Conservation (phyloP, 73 alveolate species). For the Uronychia binucleata region DNA sequence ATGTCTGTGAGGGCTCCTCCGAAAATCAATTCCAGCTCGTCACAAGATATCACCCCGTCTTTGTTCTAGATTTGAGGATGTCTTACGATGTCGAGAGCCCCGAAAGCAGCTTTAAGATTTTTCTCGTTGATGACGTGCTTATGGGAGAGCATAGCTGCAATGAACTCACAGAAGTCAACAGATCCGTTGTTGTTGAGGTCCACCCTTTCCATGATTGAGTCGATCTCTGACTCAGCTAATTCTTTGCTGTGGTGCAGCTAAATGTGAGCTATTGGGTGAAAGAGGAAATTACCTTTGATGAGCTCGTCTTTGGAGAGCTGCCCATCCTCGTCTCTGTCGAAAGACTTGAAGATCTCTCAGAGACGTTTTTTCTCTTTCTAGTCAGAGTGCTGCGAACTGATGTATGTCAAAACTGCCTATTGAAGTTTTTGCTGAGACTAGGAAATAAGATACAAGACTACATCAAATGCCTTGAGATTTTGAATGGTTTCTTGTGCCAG, state of each 20-base stretch:
- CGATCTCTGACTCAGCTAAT: conserved; percentile 37
- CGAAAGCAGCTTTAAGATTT: conserved; percentile 30
- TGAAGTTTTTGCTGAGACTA: conserved; percentile 50
- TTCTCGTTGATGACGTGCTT: conserved; percentile 13
- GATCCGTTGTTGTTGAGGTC: conserved; percentile 66
- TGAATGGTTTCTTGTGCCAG: neutral
- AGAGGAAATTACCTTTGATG: conserved; percentile 56
- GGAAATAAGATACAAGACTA: neutral
- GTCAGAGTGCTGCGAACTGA: conserved; percentile 46
- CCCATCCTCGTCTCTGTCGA: conserved; percentile 71
- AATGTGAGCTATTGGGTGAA: too few relatives aligned
- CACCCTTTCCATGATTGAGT: conserved; percentile 36
- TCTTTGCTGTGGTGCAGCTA: conserved; percentile 4
- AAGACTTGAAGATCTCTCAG: conserved; percentile 40
- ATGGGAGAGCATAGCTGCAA: neutral
- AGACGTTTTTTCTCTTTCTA: conserved; percentile 58
- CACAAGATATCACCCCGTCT: conserved; percentile 68
- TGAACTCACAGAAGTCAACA: conserved; percentile 61
- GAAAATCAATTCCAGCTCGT: conserved; percentile 7
- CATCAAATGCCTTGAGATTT: conserved; percentile 16
- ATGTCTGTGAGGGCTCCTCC: too few relatives aligned
- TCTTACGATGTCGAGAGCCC: conserved; percentile 36
- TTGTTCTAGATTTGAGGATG: conserved; percentile 35
- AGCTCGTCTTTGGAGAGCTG: conserved; percentile 62
- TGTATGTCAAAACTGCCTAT: conserved; percentile 68